Evolutionary conservation across 2,329 filamentous ascomycete species (phyloP).

Genomic region (Cercospora sesami): DNA sequence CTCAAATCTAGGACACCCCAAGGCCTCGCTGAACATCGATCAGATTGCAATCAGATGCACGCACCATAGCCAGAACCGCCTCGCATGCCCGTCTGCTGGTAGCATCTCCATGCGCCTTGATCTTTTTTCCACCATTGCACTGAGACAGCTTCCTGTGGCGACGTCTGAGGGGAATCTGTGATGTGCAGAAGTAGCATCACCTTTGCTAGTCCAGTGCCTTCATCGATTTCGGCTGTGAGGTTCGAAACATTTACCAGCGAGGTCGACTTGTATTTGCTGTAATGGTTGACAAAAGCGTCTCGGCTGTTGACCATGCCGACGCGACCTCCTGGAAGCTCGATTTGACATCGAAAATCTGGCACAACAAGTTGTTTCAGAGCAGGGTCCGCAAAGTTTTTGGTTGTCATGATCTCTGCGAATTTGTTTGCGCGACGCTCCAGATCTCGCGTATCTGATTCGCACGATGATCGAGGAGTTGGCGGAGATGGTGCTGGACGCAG

Average conservation of each 20-base stretch:
- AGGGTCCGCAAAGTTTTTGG: constrained; percentile 8
- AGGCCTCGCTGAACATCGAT: not conserved
- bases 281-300: constrained; percentile 12
- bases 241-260: constrained; percentile 11
- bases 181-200: constrained; percentile 20
- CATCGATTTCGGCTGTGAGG: constrained; percentile 19
- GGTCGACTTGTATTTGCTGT: not conserved
- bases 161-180: not conserved
- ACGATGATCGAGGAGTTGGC: not conserved
- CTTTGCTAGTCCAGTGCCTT: constrained; percentile 16
- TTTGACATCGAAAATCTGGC: constrained; percentile 17
- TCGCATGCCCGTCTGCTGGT: constrained; percentile 20
- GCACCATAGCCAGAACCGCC: constrained; percentile 15
- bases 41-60: constrained; percentile 6
- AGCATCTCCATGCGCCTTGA: constrained; percentile 20
- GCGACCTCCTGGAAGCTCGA: constrained; percentile 6
- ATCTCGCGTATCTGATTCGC: constrained; percentile 2
- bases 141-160: constrained; percentile 15
- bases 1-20: not conserved
- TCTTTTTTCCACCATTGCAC: constrained; percentile 22
- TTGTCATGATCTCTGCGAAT: constrained; percentile 11
- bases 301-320: constrained; percentile 1
- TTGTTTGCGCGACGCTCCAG: constrained; percentile 9
- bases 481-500: constrained; percentile 20
- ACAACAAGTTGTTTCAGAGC: constrained; percentile 4